Conservation (phyloP, 176 grass and related monocot genomes). For the Urochloa ruziziensis region DNA sequence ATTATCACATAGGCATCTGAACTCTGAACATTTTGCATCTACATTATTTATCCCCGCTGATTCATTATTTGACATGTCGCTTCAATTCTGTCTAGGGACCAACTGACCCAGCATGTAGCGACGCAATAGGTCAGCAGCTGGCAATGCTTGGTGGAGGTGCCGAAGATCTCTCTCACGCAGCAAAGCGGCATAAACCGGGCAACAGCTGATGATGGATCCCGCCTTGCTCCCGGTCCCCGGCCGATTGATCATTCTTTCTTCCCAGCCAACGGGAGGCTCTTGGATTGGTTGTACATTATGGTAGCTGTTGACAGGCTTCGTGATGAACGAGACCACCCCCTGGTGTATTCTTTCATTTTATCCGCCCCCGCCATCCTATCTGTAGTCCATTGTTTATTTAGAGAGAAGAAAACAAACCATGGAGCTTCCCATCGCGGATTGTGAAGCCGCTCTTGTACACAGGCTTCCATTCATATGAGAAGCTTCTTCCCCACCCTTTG, state of each 20-base stretch:
- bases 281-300: slow-evolving; percentile 62
- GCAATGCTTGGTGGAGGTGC: neutral
- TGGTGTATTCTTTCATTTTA: slow-evolving; percentile 59
- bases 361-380: neutral
- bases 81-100: slow-evolving; percentile 33
- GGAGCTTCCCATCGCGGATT: slow-evolving; percentile 57
- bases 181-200: slow-evolving; percentile 56
- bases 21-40: neutral
- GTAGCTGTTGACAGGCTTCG: slow-evolving; percentile 15
- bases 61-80: neutral
- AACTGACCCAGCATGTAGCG: slow-evolving; percentile 17
- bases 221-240: neutral
- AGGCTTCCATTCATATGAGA: slow-evolving; percentile 76
- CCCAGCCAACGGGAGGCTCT: slow-evolving; percentile 20
- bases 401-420: neutral
- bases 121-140: slow-evolving; percentile 35
- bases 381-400: slow-evolving; percentile 1
- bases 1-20: slow-evolving; percentile 19
- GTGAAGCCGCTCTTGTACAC: slow-evolving; percentile 72
- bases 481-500: slow-evolving; percentile 33
- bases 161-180: slow-evolving; percentile 30
- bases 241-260: slow-evolving; percentile 55
- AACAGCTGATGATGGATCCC: slow-evolving; percentile 35
- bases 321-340: neutral
- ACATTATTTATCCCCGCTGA: neutral